Conservation (phyloP, 2,329 filamentous ascomycete genomes). For the Penicillium sp. region DNA sequence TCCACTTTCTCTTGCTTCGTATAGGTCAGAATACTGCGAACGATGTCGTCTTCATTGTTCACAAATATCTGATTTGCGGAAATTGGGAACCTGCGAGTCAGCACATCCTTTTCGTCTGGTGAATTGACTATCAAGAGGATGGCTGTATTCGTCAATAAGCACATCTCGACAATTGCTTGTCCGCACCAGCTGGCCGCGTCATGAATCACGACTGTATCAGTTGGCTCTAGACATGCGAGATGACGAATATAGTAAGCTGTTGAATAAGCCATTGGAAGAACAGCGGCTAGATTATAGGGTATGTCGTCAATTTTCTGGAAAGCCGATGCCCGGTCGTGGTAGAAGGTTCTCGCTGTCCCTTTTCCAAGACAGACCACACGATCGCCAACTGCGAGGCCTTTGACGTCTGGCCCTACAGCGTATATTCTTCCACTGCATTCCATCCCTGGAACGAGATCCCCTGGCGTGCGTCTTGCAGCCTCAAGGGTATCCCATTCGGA, state of each 20-base stretch:
- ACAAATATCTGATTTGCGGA: constrained; percentile 12
- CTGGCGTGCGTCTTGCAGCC: background rate
- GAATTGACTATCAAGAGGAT: constrained; percentile 15
- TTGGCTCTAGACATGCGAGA: constrained; percentile 11
- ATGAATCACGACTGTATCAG: constrained; percentile 29
- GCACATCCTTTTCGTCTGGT: constrained; percentile 5
- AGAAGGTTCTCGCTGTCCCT: constrained; percentile 15
- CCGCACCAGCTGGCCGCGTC: constrained; percentile 20
- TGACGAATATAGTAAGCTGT: constrained; percentile 20
- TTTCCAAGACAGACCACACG: constrained; percentile 19
- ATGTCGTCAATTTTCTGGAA: constrained; percentile 21
- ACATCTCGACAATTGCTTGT: constrained; percentile 22
- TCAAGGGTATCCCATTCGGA: constrained; percentile 24
- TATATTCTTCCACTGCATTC: constrained; percentile 22
- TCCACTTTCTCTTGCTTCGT: constrained; percentile 10
- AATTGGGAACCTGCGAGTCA: constrained; percentile 10
- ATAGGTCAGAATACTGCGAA: constrained; percentile 1
- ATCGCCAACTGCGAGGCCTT: constrained; percentile 18
- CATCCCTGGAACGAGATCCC: constrained; percentile 2
- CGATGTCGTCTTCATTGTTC: constrained; percentile 3
- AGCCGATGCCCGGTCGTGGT: constrained; percentile 11
- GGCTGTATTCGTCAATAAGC: constrained; percentile 1
- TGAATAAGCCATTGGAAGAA: constrained; percentile 19
- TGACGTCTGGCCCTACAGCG: constrained; percentile 15
- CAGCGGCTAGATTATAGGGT: constrained; percentile 21